A percentile compares a stretch with the other conserved stretches of the same genome.
Evolutionary conservation across 2,329 filamentous ascomycete genomes (phyloP).

Genomic region (Phyllosticta citriasiana): DNA sequence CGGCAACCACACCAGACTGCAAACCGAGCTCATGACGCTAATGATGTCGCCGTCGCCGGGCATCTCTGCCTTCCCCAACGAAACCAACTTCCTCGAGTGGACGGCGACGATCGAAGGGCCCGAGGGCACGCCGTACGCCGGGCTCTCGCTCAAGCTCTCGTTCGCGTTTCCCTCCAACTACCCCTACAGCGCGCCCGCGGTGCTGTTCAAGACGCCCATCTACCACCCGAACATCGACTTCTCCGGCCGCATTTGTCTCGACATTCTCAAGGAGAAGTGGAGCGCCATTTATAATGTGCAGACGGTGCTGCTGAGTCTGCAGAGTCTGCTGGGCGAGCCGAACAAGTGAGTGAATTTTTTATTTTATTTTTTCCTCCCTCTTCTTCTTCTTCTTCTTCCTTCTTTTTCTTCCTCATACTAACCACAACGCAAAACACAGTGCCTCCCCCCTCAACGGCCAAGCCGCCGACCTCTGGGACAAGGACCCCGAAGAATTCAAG

Average conservation of each 20-base stretch:
- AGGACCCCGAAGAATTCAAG: conserved; percentile 78
- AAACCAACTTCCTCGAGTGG: conserved; percentile 87
- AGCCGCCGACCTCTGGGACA: conserved; percentile 93
- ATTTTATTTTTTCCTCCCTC: conserved; percentile 2
- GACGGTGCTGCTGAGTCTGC: conserved; percentile 82
- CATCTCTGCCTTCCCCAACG: conserved; percentile 88
- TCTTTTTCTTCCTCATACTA: neutral
- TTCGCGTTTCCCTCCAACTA: conserved; percentile 90
- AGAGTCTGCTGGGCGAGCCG: conserved; percentile 90
- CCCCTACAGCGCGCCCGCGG: conserved; percentile 80
- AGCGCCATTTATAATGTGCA: conserved; percentile 95
- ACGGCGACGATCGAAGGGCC: conserved; percentile 89
- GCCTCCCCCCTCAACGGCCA: conserved; percentile 92
- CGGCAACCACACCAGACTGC: conserved; percentile 50
- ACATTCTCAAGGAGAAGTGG: conserved; percentile 99
- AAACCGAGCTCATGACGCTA: conserved; percentile 95
- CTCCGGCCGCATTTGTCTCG: conserved; percentile 89
- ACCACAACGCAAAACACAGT: conserved; percentile 38
- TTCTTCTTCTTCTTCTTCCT: neutral
- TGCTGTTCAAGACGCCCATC: conserved; percentile 96
- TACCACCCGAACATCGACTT: conserved; percentile 99
- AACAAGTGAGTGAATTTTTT: conserved; percentile 76
- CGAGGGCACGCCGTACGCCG: conserved; percentile 80
- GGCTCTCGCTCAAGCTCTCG: conserved; percentile 81
- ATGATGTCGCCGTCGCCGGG: conserved; percentile 93